These are phyloP conservation scores for Penicillium chermesinum DNA, from an alignment of 495 filamentous ascomycete genomes.

Conservation along the genomic window DNA sequence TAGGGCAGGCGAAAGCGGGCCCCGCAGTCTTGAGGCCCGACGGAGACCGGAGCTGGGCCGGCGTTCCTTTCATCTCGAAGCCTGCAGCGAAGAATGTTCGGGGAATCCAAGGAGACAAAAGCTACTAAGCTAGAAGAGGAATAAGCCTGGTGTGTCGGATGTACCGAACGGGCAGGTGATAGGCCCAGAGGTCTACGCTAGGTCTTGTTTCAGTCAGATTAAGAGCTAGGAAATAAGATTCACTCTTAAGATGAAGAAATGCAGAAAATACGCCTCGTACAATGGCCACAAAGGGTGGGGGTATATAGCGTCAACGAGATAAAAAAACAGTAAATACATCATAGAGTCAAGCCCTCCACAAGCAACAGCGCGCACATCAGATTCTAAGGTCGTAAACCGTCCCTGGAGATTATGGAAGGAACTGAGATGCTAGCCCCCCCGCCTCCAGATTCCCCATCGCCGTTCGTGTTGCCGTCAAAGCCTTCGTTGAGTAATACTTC, in stretches of 20 bases:
- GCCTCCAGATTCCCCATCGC: slow-evolving; percentile 22
- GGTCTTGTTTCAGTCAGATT: too few species aligned
- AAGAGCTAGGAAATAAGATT: neutral
- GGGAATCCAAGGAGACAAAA: neutral
- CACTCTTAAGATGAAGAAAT: neutral
- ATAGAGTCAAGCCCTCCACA: too few species aligned
- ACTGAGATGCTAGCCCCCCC: slow-evolving; percentile 21
- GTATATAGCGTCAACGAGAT: slow-evolving; percentile 20
- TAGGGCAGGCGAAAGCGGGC: slow-evolving; percentile 12
- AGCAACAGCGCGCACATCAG: too few species aligned
- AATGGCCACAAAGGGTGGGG: slow-evolving; percentile 15
- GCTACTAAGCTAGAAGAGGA: neutral
- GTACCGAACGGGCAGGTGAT: neutral
- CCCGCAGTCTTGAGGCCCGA: slow-evolving; percentile 15
- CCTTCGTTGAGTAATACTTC: slow-evolving; percentile 45
- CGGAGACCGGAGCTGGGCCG: slow-evolving; percentile 15
- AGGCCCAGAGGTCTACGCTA: too few species aligned
- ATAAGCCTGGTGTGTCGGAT: neutral
- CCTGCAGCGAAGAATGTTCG: neutral
- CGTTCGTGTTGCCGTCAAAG: slow-evolving; percentile 32
- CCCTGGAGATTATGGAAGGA: slow-evolving; percentile 8
- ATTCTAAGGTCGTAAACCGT: too few species aligned
- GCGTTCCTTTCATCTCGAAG: slow-evolving; percentile 7
- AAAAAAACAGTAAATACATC: neutral
- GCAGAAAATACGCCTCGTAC: slow-evolving; percentile 11